Evolutionary conservation across 108 stramenopile species (phyloP).

Genomic region (Pelagomonas calceolata): DNA sequence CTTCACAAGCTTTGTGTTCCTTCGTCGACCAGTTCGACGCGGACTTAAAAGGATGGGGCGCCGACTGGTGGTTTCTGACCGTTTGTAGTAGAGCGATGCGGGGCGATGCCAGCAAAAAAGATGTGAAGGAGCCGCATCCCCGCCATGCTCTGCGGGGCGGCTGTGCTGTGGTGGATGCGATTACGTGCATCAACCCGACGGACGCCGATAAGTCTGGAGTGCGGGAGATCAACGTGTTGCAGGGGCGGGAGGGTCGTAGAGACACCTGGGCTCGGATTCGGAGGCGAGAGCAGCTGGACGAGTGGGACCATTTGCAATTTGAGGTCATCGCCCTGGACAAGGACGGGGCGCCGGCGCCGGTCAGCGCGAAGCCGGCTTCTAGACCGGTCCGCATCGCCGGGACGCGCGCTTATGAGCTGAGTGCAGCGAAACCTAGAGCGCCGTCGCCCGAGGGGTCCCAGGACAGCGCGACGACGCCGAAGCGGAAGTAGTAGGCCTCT

Average conservation of each 20-base stretch:
- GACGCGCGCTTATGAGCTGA: neutral
- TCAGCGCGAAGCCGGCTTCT: neutral
- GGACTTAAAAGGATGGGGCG: neutral
- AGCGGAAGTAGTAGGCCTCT: too few relatives aligned
- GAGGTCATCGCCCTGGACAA: neutral
- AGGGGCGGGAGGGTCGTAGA: neutral
- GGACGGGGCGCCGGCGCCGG: neutral
- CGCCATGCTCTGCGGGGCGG: neutral
- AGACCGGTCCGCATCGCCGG: neutral
- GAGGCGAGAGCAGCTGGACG: neutral
- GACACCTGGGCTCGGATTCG: neutral
- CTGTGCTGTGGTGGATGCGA: neutral
- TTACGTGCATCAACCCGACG: neutral
- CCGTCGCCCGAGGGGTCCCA: too few relatives aligned
- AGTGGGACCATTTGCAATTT: neutral
- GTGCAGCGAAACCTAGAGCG: too few relatives aligned
- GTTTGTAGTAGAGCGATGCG: neutral
- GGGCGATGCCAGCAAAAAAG: neutral
- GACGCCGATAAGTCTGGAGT: neutral
- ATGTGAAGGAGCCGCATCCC: neutral
- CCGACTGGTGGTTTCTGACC: neutral
- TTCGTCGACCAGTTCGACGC: neutral
- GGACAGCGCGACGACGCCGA: too few relatives aligned
- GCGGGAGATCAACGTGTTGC: neutral
- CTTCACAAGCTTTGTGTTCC: neutral